phyloP scores from a whole-genome alignment of 1,284 basidiomycete species.

The Ganoderma resinaceum region DNA sequence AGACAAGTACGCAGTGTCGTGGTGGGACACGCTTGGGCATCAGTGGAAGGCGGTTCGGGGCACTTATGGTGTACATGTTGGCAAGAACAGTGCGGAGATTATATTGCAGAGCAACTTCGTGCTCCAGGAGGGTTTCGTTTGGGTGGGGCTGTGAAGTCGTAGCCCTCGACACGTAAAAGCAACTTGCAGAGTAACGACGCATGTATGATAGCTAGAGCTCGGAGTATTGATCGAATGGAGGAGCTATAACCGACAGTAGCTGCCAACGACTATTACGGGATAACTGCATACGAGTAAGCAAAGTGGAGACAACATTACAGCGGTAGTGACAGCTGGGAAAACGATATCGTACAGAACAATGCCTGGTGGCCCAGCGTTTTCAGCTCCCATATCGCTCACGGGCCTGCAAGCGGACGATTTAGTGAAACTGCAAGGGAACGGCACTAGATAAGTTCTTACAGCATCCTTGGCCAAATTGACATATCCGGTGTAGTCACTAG shows the following conservation, averaged over 20 bases:
- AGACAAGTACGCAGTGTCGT: slow-evolving; percentile 55
- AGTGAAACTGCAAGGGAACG: not conserved
- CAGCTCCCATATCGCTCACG: slow-evolving; percentile 42
- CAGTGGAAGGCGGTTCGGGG: slow-evolving; percentile 54
- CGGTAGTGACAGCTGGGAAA: slow-evolving; percentile 2
- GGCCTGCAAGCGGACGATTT: slow-evolving; percentile 29
- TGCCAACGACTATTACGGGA: not conserved
- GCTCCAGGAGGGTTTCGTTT: slow-evolving; percentile 49
- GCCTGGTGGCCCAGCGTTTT: not conserved
- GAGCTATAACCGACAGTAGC: not conserved
- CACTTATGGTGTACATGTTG: slow-evolving; percentile 53
- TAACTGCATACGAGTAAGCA: slow-evolving; percentile 1
- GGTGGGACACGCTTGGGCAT: slow-evolving; percentile 55
- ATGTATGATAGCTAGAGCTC: not conserved
- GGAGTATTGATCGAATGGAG: not conserved
- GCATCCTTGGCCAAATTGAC: slow-evolving; percentile 77
- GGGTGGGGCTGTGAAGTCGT: slow-evolving; percentile 48
- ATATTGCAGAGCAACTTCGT: slow-evolving; percentile 46
- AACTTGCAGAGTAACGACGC: not conserved
- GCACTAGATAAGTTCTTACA: slow-evolving; percentile 37
- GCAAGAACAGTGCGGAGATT: slow-evolving; percentile 55
- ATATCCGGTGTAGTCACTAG: slow-evolving; percentile 75
- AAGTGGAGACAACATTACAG: slow-evolving; percentile 11
- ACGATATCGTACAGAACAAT: slow-evolving; percentile 9
- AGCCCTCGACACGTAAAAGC: not conserved